Conservation (phyloP, 331 rosid genomes). For the Acacia concinna region DNA sequence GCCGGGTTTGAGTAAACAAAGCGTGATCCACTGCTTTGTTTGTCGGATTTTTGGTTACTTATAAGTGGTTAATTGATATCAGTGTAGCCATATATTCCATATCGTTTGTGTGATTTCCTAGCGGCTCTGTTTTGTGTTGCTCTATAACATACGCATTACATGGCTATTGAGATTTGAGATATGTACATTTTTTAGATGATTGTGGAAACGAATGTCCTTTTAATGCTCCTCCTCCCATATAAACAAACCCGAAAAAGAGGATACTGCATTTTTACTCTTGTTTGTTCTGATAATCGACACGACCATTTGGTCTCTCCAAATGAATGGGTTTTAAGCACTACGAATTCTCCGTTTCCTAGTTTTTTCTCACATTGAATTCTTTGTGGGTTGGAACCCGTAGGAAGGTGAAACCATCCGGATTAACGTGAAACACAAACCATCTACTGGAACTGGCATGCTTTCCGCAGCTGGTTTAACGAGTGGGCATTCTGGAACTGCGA, state of each 20-base stretch:
- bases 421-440: slow-evolving; percentile 79
- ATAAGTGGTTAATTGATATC: slow-evolving; percentile 9
- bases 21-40: background rate
- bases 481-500: slow-evolving; percentile 41
- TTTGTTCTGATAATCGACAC: background rate
- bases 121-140: background rate
- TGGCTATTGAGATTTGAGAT: background rate
- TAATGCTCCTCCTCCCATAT: background rate
- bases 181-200: background rate
- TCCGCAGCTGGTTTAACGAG: slow-evolving; percentile 85
- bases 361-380: slow-evolving; percentile 9
- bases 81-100: background rate
- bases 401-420: slow-evolving; percentile 98
- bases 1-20: slow-evolving; percentile 1
- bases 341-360: slow-evolving; percentile 8
- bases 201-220: background rate
- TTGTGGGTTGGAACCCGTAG: slow-evolving; percentile 42
- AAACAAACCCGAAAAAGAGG: background rate
- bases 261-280: background rate
- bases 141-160: background rate
- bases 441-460: slow-evolving; percentile 92
- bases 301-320: background rate
- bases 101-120: background rate
- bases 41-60: background rate
- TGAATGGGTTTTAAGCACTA: slow-evolving; percentile 12